phyloP scores from a whole-genome alignment of 768 basidiomycete species.

The Lactifluus pinguis region DNA sequence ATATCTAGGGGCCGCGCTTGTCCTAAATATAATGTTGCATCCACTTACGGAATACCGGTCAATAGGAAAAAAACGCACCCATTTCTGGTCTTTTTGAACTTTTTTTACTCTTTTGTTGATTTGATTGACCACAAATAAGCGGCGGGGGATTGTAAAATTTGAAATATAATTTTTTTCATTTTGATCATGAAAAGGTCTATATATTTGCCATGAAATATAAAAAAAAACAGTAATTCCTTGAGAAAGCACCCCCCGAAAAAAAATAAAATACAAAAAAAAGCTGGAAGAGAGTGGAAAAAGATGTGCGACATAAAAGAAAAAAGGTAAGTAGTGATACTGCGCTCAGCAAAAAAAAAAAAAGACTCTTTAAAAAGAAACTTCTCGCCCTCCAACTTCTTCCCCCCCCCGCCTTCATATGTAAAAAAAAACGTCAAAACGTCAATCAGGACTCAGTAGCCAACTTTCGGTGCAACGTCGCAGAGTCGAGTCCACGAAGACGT shows the following conservation, averaged over 20 bases:
- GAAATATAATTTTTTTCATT: too few relatives aligned
- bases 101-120: too few relatives aligned
- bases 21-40: too few relatives aligned
- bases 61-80: too few relatives aligned
- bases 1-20: too few relatives aligned
- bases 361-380: neutral
- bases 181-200: neutral
- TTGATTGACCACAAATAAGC: too few relatives aligned
- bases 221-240: neutral
- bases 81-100: too few relatives aligned
- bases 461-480: conserved; percentile 44
- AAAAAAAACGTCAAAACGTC: neutral
- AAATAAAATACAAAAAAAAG: neutral
- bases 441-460: conserved; percentile 28
- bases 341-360: neutral
- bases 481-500: conserved; percentile 55
- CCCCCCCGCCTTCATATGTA: neutral
- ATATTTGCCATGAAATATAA: neutral
- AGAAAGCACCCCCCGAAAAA: neutral
- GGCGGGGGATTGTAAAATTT: too few relatives aligned
- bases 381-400: neutral
- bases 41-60: too few relatives aligned
- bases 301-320: conserved; percentile 1
- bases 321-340: neutral
- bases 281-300: neutral